Evolutionary conservation across 306 rosid genomes (phyloP).

Genomic region (Dalbergia cultrata): DNA sequence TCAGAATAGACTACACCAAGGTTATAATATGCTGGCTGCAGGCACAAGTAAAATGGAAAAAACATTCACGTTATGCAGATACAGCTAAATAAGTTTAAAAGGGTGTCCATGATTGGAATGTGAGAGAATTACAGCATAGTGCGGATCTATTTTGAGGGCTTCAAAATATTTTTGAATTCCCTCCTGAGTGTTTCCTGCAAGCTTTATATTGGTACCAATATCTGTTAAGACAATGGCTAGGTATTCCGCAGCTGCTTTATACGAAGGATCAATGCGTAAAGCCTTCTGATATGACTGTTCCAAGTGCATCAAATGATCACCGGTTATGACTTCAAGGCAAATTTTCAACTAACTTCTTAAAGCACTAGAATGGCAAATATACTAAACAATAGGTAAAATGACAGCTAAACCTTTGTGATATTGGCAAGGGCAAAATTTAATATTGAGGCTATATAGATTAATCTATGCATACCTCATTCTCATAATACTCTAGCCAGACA

Average conservation of each 20-base stretch:
- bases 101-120: slow-evolving; percentile 1
- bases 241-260: slow-evolving; percentile 95
- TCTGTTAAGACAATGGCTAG: slow-evolving; percentile 96
- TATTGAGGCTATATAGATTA: slow-evolving; percentile 18
- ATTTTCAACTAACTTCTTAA: slow-evolving; percentile 41
- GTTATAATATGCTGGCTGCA: slow-evolving; percentile 98
- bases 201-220: slow-evolving; percentile 98
- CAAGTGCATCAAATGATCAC: slow-evolving; percentile 46
- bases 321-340: slow-evolving; percentile 17
- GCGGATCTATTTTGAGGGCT: slow-evolving; percentile 93
- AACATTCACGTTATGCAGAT: slow-evolving; percentile 23
- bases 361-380: slow-evolving; percentile 18
- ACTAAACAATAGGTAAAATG: not conserved
- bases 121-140: slow-evolving; percentile 81
- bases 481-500: slow-evolving; percentile 23
- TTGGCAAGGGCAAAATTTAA: slow-evolving; percentile 23
- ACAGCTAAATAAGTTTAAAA: slow-evolving; percentile 11
- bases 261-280: slow-evolving; percentile 76
- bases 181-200: slow-evolving; percentile 93
- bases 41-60: slow-evolving; percentile 32
- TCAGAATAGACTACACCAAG: slow-evolving; percentile 99
- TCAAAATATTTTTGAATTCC: slow-evolving; percentile 98
- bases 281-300: slow-evolving; percentile 97
- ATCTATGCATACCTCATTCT: slow-evolving; percentile 13
- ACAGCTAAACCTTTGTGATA: slow-evolving; percentile 14